A percentile compares a stretch with the other conserved stretches of the same genome.
Evolutionary conservation across 805 yeast species (phyloP).

Genomic region (Lachancea lanzarotensis): DNA sequence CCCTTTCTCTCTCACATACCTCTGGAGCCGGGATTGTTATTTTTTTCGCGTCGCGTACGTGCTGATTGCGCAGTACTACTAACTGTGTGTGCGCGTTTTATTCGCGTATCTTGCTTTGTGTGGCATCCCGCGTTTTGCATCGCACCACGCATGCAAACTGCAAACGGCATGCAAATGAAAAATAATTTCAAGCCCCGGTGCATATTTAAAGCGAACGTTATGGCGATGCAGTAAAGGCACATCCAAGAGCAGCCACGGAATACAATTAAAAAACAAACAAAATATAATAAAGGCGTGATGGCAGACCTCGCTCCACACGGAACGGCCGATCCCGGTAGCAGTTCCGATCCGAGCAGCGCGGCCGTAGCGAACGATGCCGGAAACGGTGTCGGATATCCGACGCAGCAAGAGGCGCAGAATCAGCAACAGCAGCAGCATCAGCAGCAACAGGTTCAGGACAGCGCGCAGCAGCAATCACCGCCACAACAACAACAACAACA

Average conservation of each 20-base stretch:
- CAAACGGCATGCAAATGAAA: not conserved
- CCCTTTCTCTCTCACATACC: no score
- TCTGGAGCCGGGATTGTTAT: no score
- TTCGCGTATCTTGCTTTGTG: no score
- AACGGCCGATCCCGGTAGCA: not conserved
- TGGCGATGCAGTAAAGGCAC: not conserved
- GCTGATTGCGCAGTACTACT: no score
- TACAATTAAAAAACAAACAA: no score
- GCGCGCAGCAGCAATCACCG: slow-evolving; percentile 1
- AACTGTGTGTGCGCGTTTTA: no score
- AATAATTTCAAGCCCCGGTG: not conserved
- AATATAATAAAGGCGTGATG: not conserved
- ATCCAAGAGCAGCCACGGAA: no score
- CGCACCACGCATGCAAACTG: no score
- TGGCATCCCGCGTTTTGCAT: no score
- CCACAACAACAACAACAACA: slow-evolving; percentile 1
- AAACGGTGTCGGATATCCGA: not conserved
- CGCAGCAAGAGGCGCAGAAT: not conserved
- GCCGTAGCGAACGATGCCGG: not conserved
- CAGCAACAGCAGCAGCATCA: not conserved
- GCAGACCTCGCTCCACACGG: not conserved
- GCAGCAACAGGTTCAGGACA: slow-evolving; percentile 1
- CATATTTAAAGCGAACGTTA: not conserved
- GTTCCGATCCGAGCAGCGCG: no score
- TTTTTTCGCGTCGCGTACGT: no score